A percentile compares a stretch with the other conserved stretches of the same genome.
Evolutionary conservation across 2,329 filamentous ascomycete species (phyloP).

Genomic region (Penicillium sp.): DNA sequence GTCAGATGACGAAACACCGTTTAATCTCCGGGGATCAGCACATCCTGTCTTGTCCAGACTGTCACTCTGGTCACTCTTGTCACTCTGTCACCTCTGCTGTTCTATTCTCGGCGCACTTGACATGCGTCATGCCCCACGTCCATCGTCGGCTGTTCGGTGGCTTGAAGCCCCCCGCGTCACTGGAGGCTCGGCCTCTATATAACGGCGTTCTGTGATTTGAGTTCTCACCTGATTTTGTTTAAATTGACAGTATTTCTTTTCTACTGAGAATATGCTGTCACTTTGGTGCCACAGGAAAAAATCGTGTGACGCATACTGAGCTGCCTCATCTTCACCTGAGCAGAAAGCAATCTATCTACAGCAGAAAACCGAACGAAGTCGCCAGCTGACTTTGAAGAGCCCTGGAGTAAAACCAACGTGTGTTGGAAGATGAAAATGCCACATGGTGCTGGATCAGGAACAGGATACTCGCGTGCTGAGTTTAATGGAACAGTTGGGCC

Average conservation of each 20-base stretch:
- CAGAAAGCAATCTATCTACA: neutral
- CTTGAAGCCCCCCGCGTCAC: constrained; percentile 24
- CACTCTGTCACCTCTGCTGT: neutral
- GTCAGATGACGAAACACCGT: constrained; percentile 21
- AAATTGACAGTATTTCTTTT: neutral
- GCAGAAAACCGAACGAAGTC: too few relatives aligned
- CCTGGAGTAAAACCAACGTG: neutral
- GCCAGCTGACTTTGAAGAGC: too few relatives aligned
- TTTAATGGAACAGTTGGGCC: neutral
- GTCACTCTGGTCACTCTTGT: neutral
- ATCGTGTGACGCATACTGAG: neutral
- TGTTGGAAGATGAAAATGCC: neutral
- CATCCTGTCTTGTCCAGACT: constrained; percentile 6
- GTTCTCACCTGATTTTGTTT: neutral
- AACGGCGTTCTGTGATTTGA: neutral
- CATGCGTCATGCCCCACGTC: constrained; percentile 25
- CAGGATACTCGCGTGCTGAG: neutral
- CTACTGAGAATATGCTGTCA: neutral
- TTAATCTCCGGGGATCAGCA: constrained; percentile 12
- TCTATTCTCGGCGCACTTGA: constrained; percentile 6
- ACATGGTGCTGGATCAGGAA: neutral
- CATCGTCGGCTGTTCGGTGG: constrained; percentile 15
- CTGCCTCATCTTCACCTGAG: neutral
- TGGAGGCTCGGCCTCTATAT: neutral
- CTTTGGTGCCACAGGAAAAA: neutral